Evolutionary conservation across 1,284 basidiomycete species (phyloP).

Genomic region (Gymnopus androsaceus): DNA sequence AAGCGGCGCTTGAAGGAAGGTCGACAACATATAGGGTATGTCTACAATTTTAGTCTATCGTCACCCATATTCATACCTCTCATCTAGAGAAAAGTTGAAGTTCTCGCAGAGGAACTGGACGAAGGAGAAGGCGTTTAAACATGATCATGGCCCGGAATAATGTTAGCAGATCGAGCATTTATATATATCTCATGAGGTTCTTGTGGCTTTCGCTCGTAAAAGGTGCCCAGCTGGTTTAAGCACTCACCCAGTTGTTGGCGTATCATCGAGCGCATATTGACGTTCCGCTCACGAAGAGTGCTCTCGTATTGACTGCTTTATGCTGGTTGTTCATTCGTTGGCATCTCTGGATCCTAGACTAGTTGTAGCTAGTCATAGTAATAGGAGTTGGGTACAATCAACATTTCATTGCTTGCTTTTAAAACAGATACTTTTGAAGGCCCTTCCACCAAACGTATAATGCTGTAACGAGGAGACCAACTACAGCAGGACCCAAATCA

Average conservation of each 20-base stretch:
- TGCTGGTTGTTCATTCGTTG: no score
- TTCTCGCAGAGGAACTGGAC: conserved; percentile 61
- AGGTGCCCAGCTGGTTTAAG: conserved; percentile 77
- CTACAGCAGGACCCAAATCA: conserved; percentile 59
- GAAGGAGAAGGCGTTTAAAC: conserved; percentile 53
- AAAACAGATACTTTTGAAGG: conserved; percentile 11
- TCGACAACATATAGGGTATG: conserved; percentile 64
- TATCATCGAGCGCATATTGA: conserved; percentile 77
- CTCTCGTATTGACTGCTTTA: background rate
- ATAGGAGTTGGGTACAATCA: background rate
- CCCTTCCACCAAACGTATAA: conserved; percentile 62
- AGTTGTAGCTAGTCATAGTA: no score
- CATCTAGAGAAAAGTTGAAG: conserved; percentile 65
- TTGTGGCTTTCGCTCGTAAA: conserved; percentile 59
- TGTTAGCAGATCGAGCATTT: conserved; percentile 9
- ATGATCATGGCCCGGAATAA: background rate
- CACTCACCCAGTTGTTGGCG: conserved; percentile 64
- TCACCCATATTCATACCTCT: conserved; percentile 19
- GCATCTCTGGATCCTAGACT: no score
- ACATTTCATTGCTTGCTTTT: background rate
- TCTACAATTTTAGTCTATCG: conserved; percentile 13
- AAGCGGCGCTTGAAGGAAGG: conserved; percentile 63
- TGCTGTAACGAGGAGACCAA: conserved; percentile 55
- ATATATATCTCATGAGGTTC: background rate
- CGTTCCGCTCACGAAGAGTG: background rate